Conservation (phyloP, 495 filamentous ascomycete species). For the Podospora appendiculata region DNA sequence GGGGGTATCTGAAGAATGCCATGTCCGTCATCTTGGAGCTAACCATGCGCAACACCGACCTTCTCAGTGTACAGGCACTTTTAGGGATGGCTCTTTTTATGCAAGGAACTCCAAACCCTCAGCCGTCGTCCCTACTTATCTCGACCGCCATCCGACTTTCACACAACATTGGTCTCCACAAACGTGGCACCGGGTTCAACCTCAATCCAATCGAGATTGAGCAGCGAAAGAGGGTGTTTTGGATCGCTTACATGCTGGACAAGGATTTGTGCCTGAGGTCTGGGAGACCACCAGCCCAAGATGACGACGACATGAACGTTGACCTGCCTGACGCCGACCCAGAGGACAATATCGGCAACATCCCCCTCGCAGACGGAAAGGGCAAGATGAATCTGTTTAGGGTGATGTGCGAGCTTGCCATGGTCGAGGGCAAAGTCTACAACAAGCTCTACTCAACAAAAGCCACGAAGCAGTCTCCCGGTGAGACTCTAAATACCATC, state of each 20-base stretch:
- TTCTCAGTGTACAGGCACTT: constrained; percentile 92
- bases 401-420: constrained; percentile 81
- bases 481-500: constrained; percentile 90
- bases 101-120: constrained; percentile 93
- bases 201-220: constrained; percentile 86
- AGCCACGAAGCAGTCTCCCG: constrained; percentile 85
- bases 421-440: constrained; percentile 91
- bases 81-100: constrained; percentile 94
- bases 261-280: constrained; percentile 93
- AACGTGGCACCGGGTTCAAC: constrained; percentile 83
- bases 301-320: constrained; percentile 98
- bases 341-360: constrained; percentile 84
- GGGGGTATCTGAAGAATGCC: constrained; percentile 94
- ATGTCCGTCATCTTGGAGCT: constrained; percentile 87
- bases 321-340: constrained; percentile 90
- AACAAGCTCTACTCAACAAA: constrained; percentile 89
- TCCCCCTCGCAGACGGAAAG: constrained; percentile 82
- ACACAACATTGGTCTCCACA: constrained; percentile 92
- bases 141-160: constrained; percentile 88
- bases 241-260: constrained; percentile 95
- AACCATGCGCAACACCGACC: constrained; percentile 90
- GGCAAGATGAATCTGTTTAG: constrained; percentile 91
- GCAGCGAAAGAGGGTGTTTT: constrained; percentile 93
- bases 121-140: constrained; percentile 88
- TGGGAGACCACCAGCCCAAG: constrained; percentile 86